Evolutionary conservation across 441 rosid species (phyloP).

Genomic region (Raphanus hybrid): DNA sequence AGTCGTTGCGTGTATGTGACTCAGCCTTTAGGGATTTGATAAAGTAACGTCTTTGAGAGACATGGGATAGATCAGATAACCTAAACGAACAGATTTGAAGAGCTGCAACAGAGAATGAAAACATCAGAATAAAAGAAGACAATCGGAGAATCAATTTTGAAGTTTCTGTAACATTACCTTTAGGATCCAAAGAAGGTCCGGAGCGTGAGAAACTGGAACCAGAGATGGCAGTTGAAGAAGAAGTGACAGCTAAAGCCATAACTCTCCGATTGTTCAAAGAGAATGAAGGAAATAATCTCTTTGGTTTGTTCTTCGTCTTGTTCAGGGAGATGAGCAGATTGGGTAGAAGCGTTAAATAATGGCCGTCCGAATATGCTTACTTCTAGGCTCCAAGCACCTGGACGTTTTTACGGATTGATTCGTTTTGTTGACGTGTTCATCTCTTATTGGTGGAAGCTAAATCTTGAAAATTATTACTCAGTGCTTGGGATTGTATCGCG

Average conservation of each 20-base stretch:
- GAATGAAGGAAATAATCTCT: neutral
- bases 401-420: conserved; percentile 12
- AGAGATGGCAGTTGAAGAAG: conserved; percentile 44
- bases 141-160: neutral
- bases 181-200: conserved; percentile 34
- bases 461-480: conserved; percentile 10
- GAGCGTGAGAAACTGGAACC: conserved; percentile 43
- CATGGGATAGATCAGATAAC: conserved; percentile 38
- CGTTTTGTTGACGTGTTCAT: conserved; percentile 18
- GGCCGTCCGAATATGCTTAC: conserved; percentile 25
- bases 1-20: conserved; percentile 31
- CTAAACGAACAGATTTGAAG: conserved; percentile 34
- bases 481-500: conserved; percentile 17
- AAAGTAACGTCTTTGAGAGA: conserved; percentile 31
- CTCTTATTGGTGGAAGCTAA: neutral
- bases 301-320: neutral
- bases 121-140: neutral
- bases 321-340: conserved; percentile 15
- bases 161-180: conserved; percentile 29
- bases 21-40: conserved; percentile 33
- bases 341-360: conserved; percentile 35
- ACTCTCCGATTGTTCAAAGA: neutral
- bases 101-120: conserved; percentile 27
- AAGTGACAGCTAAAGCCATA: conserved; percentile 46
- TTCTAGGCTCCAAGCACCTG: conserved; percentile 20